Conservation (phyloP, 73 alveolate species). For the Breviolum minutum region DNA sequence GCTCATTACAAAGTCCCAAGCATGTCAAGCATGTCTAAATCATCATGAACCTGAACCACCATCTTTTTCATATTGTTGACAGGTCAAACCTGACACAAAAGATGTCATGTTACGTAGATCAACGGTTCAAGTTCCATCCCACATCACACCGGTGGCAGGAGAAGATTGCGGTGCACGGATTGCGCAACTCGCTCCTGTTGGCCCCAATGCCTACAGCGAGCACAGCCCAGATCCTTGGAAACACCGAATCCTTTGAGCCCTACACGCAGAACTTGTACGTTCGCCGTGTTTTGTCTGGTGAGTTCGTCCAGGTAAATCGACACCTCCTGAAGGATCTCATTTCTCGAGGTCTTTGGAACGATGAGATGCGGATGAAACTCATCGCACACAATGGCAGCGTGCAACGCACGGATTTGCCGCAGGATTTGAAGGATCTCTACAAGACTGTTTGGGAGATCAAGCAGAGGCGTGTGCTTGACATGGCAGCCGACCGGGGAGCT, state of each 20-base stretch:
- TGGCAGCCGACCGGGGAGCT: slow-evolving; percentile 98
- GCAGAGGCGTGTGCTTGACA: slow-evolving; percentile 97
- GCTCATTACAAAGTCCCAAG: no score
- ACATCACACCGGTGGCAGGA: slow-evolving; percentile 11
- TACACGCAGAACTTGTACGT: slow-evolving; percentile 98
- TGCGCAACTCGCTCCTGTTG: slow-evolving; percentile 98
- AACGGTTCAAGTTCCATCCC: no score
- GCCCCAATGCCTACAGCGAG: slow-evolving; percentile 99
- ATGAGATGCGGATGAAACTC: slow-evolving; percentile 96
- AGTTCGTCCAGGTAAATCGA: slow-evolving; percentile 98
- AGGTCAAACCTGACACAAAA: no score
- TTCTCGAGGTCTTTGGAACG: slow-evolving; percentile 97
- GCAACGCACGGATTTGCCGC: slow-evolving; percentile 97
- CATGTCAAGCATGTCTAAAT: no score
- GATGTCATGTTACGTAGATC: no score
- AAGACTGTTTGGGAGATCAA: slow-evolving; percentile 99
- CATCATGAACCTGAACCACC: no score
- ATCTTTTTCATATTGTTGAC: no score
- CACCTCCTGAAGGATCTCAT: slow-evolving; percentile 98
- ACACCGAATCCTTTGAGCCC: slow-evolving; percentile 99
- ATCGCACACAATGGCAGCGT: slow-evolving; percentile 98
- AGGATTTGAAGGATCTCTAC: slow-evolving; percentile 97
- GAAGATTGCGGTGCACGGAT: slow-evolving; percentile 97
- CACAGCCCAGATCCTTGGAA: slow-evolving; percentile 98
- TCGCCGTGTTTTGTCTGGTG: slow-evolving; percentile 99